A percentile compares a stretch with the other conserved stretches of the same genome.
Evolutionary conservation across 768 basidiomycete species (phyloP).

Genomic region (Cystofilobasidium capitatum): DNA sequence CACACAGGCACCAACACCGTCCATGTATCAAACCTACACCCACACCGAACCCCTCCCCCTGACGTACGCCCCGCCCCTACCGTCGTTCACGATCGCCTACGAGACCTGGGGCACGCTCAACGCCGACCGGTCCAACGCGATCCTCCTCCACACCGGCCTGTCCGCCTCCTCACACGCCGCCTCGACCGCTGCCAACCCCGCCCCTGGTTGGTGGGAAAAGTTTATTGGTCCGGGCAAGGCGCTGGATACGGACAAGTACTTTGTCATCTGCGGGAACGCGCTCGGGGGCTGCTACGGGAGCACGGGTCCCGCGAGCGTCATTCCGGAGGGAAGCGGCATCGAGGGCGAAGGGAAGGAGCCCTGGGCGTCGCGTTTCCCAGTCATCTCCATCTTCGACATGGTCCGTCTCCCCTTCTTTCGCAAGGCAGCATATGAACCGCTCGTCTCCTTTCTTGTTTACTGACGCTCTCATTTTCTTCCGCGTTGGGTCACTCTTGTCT

Average conservation of each 20-base stretch:
- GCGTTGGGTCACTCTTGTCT: too few species aligned
- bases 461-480: background rate
- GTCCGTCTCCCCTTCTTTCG: conserved; percentile 3
- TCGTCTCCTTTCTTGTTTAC: background rate
- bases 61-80: conserved; percentile 44
- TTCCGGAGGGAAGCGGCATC: conserved; percentile 47
- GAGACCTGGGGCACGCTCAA: conserved; percentile 95
- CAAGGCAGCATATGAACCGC: too few species aligned
- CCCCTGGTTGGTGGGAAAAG: conserved; percentile 96
- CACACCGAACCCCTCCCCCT: conserved; percentile 57
- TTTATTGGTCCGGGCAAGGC: conserved; percentile 94
- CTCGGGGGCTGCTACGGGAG: conserved; percentile 96
- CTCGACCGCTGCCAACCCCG: conserved; percentile 61
- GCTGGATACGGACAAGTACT: conserved; percentile 84
- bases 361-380: conserved; percentile 84
- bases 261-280: conserved; percentile 90
- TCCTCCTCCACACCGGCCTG: conserved; percentile 89
- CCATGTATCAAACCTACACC: conserved; percentile 55
- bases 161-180: conserved; percentile 94
- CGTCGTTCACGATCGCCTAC: conserved; percentile 79
- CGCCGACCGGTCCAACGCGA: conserved; percentile 66
- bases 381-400: conserved; percentile 94
- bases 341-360: conserved; percentile 42
- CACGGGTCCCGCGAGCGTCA: conserved; percentile 77
- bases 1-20: conserved; percentile 18